Percentiles rank a stretch among this genome's conserved stretches.
Conservation (phyloP, 805 yeast genomes). For the Candida orba region DNA sequence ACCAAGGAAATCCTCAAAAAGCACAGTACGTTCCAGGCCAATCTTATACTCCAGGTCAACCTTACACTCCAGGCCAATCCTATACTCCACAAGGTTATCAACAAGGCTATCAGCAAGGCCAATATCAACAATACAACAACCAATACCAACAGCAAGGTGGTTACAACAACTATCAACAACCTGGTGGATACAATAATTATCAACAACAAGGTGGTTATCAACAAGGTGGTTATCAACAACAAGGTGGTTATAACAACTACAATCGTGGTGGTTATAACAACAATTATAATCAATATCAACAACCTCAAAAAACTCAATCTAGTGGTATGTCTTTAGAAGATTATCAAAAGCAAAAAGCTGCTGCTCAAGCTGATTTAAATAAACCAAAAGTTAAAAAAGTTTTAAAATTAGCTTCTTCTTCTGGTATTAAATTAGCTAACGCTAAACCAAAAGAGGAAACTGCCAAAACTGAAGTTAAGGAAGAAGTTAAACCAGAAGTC, state of each 20-base stretch:
- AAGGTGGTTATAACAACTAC: slow-evolving; percentile 18
- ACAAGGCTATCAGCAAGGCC: slow-evolving; percentile 18
- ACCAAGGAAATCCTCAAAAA: slow-evolving; percentile 17
- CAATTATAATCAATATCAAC: slow-evolving; percentile 15
- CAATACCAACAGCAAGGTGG: slow-evolving; percentile 14
- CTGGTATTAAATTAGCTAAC: slow-evolving; percentile 56
- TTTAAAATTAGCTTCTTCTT: slow-evolving; percentile 57
- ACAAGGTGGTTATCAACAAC: slow-evolving; percentile 13
- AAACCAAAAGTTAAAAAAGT: slow-evolving; percentile 55
- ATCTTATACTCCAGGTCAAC: slow-evolving; percentile 38
- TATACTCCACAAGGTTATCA: slow-evolving; percentile 21
- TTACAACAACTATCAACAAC: slow-evolving; percentile 13
- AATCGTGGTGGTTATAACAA: slow-evolving; percentile 16
- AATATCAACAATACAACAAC: slow-evolving; percentile 15
- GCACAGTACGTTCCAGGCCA: slow-evolving; percentile 41
- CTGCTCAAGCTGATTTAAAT: slow-evolving; percentile 30
- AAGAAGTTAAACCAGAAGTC: not conserved
- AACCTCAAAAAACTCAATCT: slow-evolving; percentile 24
- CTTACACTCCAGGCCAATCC: slow-evolving; percentile 33
- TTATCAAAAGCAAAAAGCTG: slow-evolving; percentile 52
- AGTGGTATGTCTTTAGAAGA: slow-evolving; percentile 76
- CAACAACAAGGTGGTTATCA: slow-evolving; percentile 10
- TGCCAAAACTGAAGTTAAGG: slow-evolving; percentile 1
- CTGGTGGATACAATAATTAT: slow-evolving; percentile 3
- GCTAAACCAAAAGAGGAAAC: slow-evolving; percentile 31